Percentiles rank a stretch among this genome's conserved stretches.
These are phyloP conservation scores for Ogataea methylovora DNA, from an alignment of 805 yeast genomes.

Conservation along the genomic window DNA sequence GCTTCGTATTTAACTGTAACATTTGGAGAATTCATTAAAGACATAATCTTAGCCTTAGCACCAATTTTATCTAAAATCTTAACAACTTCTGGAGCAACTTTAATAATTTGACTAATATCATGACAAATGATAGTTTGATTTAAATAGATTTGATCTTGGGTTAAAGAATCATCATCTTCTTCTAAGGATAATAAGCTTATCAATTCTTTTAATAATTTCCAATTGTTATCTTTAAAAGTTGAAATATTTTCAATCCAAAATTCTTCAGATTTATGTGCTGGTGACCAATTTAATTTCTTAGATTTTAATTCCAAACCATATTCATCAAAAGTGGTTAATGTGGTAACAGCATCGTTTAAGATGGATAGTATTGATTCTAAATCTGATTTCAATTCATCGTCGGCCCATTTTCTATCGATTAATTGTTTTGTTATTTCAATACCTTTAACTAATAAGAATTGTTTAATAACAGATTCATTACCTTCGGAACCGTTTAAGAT, in stretches of 20 bases:
- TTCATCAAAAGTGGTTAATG: constrained; percentile 88
- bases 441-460: constrained; percentile 68
- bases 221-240: constrained; percentile 71
- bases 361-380: constrained; percentile 48
- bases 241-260: constrained; percentile 84
- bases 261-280: constrained; percentile 81
- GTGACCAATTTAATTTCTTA: constrained; percentile 77
- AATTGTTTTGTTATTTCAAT: constrained; percentile 59
- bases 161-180: constrained; percentile 21
- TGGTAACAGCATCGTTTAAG: constrained; percentile 67
- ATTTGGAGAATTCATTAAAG: constrained; percentile 69
- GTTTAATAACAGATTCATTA: constrained; percentile 47
- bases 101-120: constrained; percentile 58
- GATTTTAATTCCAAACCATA: constrained; percentile 79
- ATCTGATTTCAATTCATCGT: constrained; percentile 80
- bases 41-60: constrained; percentile 78
- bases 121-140: constrained; percentile 56
- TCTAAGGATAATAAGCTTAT: constrained; percentile 38
- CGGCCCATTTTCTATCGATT: constrained; percentile 87
- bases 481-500: constrained; percentile 35
- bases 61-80: constrained; percentile 45
- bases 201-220: constrained; percentile 61
- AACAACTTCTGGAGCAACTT: constrained; percentile 54
- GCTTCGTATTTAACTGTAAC: constrained; percentile 93
- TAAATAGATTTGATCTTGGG: constrained; percentile 23